A percentile compares a stretch with the other conserved stretches of the same genome.
These are phyloP conservation scores for Pharnaceum exiguum DNA, from an alignment of 148 eudicot species.

Conservation along the genomic window DNA sequence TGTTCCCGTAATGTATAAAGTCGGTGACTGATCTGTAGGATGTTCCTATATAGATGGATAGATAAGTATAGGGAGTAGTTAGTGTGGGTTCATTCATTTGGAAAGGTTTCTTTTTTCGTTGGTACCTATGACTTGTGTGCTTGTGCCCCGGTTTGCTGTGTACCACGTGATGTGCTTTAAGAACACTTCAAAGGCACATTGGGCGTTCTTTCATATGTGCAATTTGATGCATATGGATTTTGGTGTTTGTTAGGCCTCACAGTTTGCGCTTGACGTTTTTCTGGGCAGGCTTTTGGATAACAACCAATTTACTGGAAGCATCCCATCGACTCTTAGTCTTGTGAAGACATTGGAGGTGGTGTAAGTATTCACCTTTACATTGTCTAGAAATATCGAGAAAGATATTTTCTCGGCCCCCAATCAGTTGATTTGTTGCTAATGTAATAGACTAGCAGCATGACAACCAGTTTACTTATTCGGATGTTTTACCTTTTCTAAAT, in stretches of 20 bases:
- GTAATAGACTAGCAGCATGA: neutral
- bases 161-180: no score
- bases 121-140: no score
- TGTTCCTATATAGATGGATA: no score
- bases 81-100: no score
- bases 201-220: neutral
- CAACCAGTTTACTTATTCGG: no score
- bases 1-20: no score
- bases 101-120: no score
- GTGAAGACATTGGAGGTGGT: constrained; percentile 51
- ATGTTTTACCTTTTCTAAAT: neutral
- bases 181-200: no score
- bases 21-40: no score
- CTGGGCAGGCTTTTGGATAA: constrained; percentile 56
- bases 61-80: no score
- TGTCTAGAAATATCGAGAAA: neutral
- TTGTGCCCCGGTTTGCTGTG: no score
- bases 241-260: neutral
- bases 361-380: constrained; percentile 44
- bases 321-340: constrained; percentile 59
- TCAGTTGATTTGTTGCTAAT: neutral
- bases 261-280: neutral
- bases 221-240: neutral
- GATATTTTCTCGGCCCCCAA: neutral
- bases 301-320: constrained; percentile 50